These are phyloP conservation scores for Hansfordia pulvinata DNA, from an alignment of 2,329 filamentous ascomycete species.

Conservation along the genomic window DNA sequence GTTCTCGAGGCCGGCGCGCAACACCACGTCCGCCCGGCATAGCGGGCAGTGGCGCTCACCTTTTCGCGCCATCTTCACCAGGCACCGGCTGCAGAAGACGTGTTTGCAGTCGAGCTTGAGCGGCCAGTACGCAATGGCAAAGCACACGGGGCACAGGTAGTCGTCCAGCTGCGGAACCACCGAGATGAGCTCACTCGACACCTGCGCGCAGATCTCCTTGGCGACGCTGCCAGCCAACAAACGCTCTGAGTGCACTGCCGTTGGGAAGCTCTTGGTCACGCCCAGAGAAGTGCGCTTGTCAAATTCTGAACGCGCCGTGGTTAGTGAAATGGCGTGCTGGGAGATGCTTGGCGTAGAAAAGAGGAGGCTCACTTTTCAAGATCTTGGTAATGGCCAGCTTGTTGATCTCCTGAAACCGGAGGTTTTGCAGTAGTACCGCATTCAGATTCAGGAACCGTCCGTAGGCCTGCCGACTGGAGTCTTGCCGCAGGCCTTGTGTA, in stretches of 20 bases:
- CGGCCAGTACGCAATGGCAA: conserved; percentile 66
- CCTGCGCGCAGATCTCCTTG: conserved; percentile 60
- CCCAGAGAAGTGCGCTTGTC: conserved; percentile 72
- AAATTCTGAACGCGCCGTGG: conserved; percentile 43
- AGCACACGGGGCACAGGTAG: conserved; percentile 71
- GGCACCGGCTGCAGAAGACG: conserved; percentile 72
- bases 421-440: conserved; percentile 58
- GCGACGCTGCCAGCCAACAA: conserved; percentile 56
- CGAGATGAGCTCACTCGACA: conserved; percentile 58
- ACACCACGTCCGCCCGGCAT: conserved; percentile 59
- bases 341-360: background rate
- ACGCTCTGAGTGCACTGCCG: conserved; percentile 41
- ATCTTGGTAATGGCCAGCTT: conserved; percentile 68
- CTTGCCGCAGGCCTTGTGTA: conserved; percentile 48
- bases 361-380: conserved; percentile 55
- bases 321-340: conserved; percentile 4
- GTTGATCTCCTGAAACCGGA: conserved; percentile 80
- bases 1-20: conserved; percentile 56
- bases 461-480: conserved; percentile 51
- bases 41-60: conserved; percentile 59
- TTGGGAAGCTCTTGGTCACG: conserved; percentile 48
- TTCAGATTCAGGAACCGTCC: conserved; percentile 62
- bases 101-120: conserved; percentile 65
- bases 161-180: conserved; percentile 74
- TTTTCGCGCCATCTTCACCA: conserved; percentile 65